These are phyloP conservation scores for Lolium multiflorum DNA, from an alignment of 176 grass and related monocot genomes.

Conservation along the genomic window DNA sequence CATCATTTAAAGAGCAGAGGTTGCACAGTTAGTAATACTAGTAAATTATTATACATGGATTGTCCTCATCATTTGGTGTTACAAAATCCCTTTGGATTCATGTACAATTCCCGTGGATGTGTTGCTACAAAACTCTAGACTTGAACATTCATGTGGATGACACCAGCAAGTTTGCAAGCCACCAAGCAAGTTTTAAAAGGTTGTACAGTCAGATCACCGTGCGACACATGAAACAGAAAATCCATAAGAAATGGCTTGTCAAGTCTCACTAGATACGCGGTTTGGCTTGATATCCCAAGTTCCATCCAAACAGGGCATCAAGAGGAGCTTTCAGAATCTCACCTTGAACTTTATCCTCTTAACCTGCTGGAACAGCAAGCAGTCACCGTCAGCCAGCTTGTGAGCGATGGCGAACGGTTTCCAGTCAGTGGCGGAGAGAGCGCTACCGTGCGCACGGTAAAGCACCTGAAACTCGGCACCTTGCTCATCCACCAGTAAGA, in stretches of 20 bases:
- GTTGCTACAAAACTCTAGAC: neutral
- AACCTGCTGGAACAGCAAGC: slow-evolving; percentile 66
- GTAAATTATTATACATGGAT: slow-evolving; percentile 14
- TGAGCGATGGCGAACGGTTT: slow-evolving; percentile 64
- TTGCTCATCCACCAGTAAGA: slow-evolving; percentile 48
- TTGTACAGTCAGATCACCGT: neutral
- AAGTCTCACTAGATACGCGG: too few relatives aligned
- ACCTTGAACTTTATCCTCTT: slow-evolving; percentile 65
- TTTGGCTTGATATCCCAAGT: neutral
- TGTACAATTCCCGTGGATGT: neutral
- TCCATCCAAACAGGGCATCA: neutral
- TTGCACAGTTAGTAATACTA: neutral
- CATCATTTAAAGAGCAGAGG: slow-evolving; percentile 6
- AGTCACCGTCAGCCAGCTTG: slow-evolving; percentile 82
- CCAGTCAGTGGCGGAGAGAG: slow-evolving; percentile 58
- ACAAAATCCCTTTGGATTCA: neutral
- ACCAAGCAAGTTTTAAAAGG: neutral
- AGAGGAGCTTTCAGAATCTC: neutral
- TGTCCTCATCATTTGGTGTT: neutral
- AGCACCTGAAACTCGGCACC: slow-evolving; percentile 45
- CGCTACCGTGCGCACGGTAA: neutral
- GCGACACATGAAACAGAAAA: neutral
- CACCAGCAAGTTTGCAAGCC: neutral
- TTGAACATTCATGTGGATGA: neutral
- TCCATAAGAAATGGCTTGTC: too few relatives aligned